A percentile compares a stretch with the other conserved stretches of the same genome.
Conservation (phyloP, 768 basidiomycete species). For the Lactarius trivialis region DNA sequence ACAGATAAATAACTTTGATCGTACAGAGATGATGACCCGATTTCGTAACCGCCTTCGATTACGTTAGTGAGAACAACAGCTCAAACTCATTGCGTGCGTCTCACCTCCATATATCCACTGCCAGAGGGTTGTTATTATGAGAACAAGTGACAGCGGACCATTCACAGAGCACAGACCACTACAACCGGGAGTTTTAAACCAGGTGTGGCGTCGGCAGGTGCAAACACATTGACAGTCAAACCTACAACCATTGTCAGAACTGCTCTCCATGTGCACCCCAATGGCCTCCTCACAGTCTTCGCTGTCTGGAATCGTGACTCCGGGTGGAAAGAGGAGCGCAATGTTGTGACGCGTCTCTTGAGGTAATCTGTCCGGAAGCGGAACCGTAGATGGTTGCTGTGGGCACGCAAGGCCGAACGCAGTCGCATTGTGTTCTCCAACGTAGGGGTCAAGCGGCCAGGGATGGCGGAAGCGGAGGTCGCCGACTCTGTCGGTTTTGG, state of each 20-base stretch:
- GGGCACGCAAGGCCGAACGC: constrained; percentile 25
- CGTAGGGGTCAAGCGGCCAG: constrained; percentile 11
- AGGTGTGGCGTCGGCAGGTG: constrained; percentile 6
- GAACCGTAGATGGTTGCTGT: constrained; percentile 19
- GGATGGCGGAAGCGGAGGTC: constrained; percentile 36
- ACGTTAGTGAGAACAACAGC: not conserved
- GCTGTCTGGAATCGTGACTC: not conserved
- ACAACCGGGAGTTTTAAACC: constrained; percentile 22
- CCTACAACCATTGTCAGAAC: constrained; percentile 3
- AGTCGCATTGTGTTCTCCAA: constrained; percentile 16
- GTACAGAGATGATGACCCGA: not conserved
- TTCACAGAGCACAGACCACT: constrained; percentile 17
- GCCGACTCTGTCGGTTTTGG: constrained; percentile 25
- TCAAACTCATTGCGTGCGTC: not conserved
- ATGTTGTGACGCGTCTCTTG: not conserved
- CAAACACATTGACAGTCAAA: constrained; percentile 25
- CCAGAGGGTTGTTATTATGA: not conserved
- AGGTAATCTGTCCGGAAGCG: not conserved
- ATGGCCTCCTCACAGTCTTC: constrained; percentile 22
- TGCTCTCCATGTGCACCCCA: not conserved
- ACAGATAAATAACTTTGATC: not conserved
- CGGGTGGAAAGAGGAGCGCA: too few species aligned
- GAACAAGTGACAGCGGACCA: not conserved
- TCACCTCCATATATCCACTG: constrained; percentile 26
- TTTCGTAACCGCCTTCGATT: not conserved